A percentile compares a stretch with the other conserved stretches of the same genome.
These are phyloP conservation scores for Neophaeococcomyces mojaviensis DNA, from an alignment of 2,329 filamentous ascomycete genomes.

Conservation along the genomic window DNA sequence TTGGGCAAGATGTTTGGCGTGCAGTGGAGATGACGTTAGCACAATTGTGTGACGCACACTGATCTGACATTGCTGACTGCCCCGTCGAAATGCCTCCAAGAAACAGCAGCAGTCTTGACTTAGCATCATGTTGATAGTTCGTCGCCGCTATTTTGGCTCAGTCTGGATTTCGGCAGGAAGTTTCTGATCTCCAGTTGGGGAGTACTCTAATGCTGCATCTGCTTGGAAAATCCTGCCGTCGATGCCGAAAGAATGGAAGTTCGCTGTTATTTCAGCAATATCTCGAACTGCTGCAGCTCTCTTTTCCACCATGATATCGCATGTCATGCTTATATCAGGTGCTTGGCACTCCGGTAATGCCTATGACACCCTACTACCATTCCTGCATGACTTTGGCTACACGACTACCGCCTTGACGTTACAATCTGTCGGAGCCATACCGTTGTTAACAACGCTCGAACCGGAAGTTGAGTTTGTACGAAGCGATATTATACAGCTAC, in stretches of 20 bases:
- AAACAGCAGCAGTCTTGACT: too few species aligned
- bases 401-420: not conserved
- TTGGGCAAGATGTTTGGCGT: conserved; percentile 46
- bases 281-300: not conserved
- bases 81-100: too few species aligned
- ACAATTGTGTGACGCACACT: not conserved
- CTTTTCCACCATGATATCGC: not conserved
- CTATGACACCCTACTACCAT: conserved; percentile 1
- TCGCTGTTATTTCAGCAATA: not conserved
- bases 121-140: too few species aligned
- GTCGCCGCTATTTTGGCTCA: too few species aligned
- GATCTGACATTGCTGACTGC: too few species aligned
- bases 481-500: conserved; percentile 12
- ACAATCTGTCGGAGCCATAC: not conserved
- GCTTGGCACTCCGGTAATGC: conserved; percentile 1
- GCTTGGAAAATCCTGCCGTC: too few species aligned
- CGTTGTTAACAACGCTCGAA: not conserved
- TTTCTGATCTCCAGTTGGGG: too few species aligned
- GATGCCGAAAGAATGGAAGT: not conserved
- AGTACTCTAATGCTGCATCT: too few species aligned
- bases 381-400: not conserved
- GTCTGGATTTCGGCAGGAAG: too few species aligned
- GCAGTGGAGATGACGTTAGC: conserved; percentile 35
- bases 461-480: not conserved
- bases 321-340: not conserved